Evolutionary conservation across 208 protist genomes (phyloP), one percentile per base, ranked within the genome.

Genomic region (Chromosphaera perkinsii): DNA sequence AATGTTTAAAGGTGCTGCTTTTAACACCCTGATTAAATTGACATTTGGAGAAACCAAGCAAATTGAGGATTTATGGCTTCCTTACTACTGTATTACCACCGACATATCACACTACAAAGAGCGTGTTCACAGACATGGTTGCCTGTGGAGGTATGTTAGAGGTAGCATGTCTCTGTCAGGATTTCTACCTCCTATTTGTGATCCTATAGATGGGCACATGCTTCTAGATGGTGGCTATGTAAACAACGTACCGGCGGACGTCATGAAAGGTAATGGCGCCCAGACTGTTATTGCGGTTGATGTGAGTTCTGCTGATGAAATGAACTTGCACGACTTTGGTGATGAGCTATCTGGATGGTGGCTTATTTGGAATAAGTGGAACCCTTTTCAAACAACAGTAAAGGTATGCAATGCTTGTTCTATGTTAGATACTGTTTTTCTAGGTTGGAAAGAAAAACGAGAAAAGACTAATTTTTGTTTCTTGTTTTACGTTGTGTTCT

Each of bases 121-220:
- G n/a, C 31, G 56, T 9, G 14, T 69, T 29, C 69, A 75, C 47
- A 32, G 43, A 17, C 33, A 69, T 42, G 62, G 62, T 45, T 35
- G 45, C 32, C 37, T 40, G 36, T 73, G 68, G 68, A 20, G 49
- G 14, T 73, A 66, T 57, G n/a, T 69, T 10, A 24, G 73, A 26
- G 65, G 58, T 20, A 69, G 58, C 43, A 77, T 77, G 73, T 64
- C 60, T 31, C 66, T 77, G 27, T 37, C 59, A 17, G 66, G 64
- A n/a, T 78, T 63, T 37, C 26, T 78, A n/a, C 72, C 72, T n/a
- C 73, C 73, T 0, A 33, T 78, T 1, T 73, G 66, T 55, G 73
- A 78, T 61, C 55, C 59, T 45, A 24, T 39, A 10, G 54, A 47
- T 35, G 60, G 51, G 0, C 26, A 68, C 48, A n/a, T 70, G 26